Conservation (phyloP, 1,139 yeast genomes). For the Geotrichum fermentans region DNA sequence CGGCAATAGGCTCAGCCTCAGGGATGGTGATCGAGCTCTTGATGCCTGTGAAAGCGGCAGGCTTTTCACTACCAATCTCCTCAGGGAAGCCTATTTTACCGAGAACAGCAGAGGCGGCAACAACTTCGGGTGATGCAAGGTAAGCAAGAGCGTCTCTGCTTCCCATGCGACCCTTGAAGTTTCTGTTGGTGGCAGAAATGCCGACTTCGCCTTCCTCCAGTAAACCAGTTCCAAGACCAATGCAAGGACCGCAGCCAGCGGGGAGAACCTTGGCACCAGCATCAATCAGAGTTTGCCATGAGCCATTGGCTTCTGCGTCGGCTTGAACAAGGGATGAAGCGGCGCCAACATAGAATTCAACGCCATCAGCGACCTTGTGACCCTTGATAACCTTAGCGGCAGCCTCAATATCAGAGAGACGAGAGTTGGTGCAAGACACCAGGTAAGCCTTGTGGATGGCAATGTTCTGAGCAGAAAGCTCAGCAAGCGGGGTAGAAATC, state of each 20-base stretch:
- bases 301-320: conserved; percentile 86
- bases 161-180: conserved; percentile 99
- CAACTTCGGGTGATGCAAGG: conserved; percentile 95
- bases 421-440: conserved; percentile 95
- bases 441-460: conserved; percentile 88
- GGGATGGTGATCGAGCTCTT: conserved; percentile 44
- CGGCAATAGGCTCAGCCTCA: conserved; percentile 25
- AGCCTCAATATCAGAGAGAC: conserved; percentile 86
- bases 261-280: conserved; percentile 96
- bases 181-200: conserved; percentile 95
- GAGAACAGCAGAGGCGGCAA: conserved; percentile 92
- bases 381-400: conserved; percentile 86
- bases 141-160: conserved; percentile 93
- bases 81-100: conserved; percentile 94
- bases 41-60: conserved; percentile 47
- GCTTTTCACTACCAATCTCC: conserved; percentile 60
- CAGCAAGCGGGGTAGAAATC: conserved; percentile 71
- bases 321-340: conserved; percentile 90
- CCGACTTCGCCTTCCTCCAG: conserved; percentile 95
- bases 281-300: conserved; percentile 82
- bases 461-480: conserved; percentile 66
- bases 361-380: conserved; percentile 77
- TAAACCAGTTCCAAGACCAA: conserved; percentile 92
- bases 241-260: conserved; percentile 99
- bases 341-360: conserved; percentile 94